Percentiles rank a stretch among this genome's conserved stretches.
These are phyloP conservation scores for Hygrocybe coccinea DNA, from an alignment of 768 basidiomycete genomes.

Conservation along the genomic window DNA sequence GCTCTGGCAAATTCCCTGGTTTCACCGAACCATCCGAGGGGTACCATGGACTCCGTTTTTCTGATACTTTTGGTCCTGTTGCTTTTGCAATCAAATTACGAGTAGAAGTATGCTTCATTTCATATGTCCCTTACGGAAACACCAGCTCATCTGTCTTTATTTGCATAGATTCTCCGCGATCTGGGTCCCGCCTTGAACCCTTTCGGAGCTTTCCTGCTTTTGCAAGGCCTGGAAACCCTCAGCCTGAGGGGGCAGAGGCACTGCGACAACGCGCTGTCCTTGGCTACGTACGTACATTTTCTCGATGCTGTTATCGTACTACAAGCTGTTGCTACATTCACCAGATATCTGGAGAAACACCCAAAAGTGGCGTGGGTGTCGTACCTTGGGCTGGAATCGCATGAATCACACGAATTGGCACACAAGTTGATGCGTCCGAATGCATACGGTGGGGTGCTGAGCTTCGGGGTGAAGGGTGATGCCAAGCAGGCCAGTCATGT, in stretches of 20 bases:
- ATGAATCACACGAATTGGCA: constrained; percentile 58
- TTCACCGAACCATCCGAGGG: constrained; percentile 74
- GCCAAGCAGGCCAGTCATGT: constrained; percentile 36
- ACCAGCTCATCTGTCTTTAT: background rate
- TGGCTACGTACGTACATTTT: constrained; percentile 45
- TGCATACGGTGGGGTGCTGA: constrained; percentile 67
- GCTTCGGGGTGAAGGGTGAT: constrained; percentile 69
- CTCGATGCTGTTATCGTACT: background rate
- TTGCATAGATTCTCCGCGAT: constrained; percentile 53
- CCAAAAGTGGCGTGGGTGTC: constrained; percentile 70
- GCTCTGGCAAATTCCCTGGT: constrained; percentile 63
- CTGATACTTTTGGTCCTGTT: constrained; percentile 57
- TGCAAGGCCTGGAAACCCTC: constrained; percentile 79
- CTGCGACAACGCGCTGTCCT: constrained; percentile 60
- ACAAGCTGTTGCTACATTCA: constrained; percentile 11
- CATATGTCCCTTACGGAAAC: constrained; percentile 6
- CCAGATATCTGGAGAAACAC: constrained; percentile 57
- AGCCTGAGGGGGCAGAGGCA: constrained; percentile 68
- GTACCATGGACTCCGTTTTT: constrained; percentile 67
- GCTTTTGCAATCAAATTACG: constrained; percentile 69
- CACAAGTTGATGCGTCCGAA: constrained; percentile 49
- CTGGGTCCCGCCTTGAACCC: constrained; percentile 64
- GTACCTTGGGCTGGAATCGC: constrained; percentile 64
- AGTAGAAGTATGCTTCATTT: constrained; percentile 32
- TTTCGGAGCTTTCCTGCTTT: constrained; percentile 66